A percentile compares a stretch with the other conserved stretches of the same genome.
These are phyloP conservation scores for Coemansia sp. DNA, from an alignment of 192 early-diverging fungal species.

Conservation along the genomic window DNA sequence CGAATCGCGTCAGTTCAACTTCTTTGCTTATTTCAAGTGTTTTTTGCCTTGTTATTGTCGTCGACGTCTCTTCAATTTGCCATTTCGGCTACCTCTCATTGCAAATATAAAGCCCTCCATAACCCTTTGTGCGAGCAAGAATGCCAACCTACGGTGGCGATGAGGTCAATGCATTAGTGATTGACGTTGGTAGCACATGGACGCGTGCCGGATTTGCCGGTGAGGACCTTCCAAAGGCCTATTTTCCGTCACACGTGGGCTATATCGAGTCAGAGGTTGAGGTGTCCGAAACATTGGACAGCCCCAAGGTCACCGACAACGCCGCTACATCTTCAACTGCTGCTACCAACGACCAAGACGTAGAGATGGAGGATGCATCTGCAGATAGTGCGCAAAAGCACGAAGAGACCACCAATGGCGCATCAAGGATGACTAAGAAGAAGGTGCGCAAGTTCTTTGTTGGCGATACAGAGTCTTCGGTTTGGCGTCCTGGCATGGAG, in stretches of 20 bases:
- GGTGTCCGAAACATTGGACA: conserved; percentile 14
- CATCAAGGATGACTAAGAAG: conserved; percentile 1
- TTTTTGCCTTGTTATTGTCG: conserved; percentile 1
- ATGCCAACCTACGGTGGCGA: conserved; percentile 67
- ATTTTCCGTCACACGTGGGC: conserved; percentile 82
- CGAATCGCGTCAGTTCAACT: background rate
- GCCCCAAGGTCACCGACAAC: conserved; percentile 23
- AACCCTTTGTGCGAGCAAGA: background rate
- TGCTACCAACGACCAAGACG: conserved; percentile 13
- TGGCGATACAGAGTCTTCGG: conserved; percentile 66
- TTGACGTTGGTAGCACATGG: conserved; percentile 87
- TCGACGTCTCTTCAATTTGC: background rate
- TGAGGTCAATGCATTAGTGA: conserved; percentile 90
- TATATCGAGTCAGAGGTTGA: conserved; percentile 54
- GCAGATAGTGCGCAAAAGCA: background rate
- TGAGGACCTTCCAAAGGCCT: conserved; percentile 87
- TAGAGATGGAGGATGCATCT: conserved; percentile 25
- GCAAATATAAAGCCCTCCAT: background rate
- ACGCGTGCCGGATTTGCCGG: conserved; percentile 96
- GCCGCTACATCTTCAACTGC: background rate
- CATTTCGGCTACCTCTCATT: background rate
- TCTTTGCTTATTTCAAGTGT: conserved; percentile 3
- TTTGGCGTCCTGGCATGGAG: conserved; percentile 79
- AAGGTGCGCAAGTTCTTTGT: conserved; percentile 61
- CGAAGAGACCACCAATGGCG: background rate